These are phyloP conservation scores for Kazachstania viticola DNA, from an alignment of 805 yeast species.

Conservation along the genomic window DNA sequence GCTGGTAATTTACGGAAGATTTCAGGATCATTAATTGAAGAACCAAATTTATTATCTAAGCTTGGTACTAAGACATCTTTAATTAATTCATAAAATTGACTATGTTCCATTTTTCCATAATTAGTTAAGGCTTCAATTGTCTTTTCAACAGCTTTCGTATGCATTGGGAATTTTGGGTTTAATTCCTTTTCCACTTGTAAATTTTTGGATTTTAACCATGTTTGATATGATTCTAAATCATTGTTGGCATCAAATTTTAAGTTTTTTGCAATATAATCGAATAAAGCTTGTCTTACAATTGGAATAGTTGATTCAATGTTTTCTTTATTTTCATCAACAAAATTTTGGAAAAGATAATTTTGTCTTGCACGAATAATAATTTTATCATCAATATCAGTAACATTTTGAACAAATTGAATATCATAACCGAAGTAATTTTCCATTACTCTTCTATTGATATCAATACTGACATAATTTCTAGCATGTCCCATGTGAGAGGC, in stretches of 20 bases:
- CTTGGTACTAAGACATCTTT: slow-evolving; percentile 67
- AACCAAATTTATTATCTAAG: slow-evolving; percentile 63
- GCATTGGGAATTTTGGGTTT: slow-evolving; percentile 84
- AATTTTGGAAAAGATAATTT: slow-evolving; percentile 54
- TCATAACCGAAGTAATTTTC: slow-evolving; percentile 89
- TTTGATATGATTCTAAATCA: slow-evolving; percentile 29
- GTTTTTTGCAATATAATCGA: slow-evolving; percentile 40
- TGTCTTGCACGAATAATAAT: slow-evolving; percentile 93
- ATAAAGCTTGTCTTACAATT: slow-evolving; percentile 35
- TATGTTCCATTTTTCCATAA: slow-evolving; percentile 16
- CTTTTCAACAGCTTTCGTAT: slow-evolving; percentile 52
- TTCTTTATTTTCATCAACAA: slow-evolving; percentile 17
- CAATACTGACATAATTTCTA: slow-evolving; percentile 88
- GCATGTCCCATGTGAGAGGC: slow-evolving; percentile 98
- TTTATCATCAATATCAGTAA: slow-evolving; percentile 97
- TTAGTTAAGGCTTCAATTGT: slow-evolving; percentile 30
- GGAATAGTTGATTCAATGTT: slow-evolving; percentile 8
- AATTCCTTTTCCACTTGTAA: slow-evolving; percentile 36
- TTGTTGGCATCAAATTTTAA: slow-evolving; percentile 33
- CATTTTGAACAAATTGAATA: slow-evolving; percentile 83
- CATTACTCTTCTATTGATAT: slow-evolving; percentile 79
- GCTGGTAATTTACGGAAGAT: slow-evolving; percentile 75
- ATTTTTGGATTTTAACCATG: slow-evolving; percentile 45
- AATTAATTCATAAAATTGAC: slow-evolving; percentile 35
- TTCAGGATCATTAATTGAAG: slow-evolving; percentile 71